Conservation (phyloP, 257 asterid genomes). For the Craterostigma plantagineum region DNA sequence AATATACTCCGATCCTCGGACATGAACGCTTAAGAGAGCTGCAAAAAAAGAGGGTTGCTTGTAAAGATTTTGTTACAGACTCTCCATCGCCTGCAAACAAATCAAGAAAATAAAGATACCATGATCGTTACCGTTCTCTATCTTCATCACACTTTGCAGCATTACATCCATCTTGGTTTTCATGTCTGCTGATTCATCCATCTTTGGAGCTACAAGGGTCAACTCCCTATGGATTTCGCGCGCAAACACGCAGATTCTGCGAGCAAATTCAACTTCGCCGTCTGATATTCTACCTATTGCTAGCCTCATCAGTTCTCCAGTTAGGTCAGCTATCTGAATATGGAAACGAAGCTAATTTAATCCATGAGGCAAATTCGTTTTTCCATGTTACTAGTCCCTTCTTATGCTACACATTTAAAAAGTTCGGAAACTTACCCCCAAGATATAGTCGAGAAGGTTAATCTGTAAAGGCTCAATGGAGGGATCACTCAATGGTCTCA, state of each 20-base stretch:
- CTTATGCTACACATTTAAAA: no score
- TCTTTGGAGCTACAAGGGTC: slow-evolving; percentile 52
- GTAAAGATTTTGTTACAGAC: neutral
- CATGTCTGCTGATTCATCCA: slow-evolving; percentile 77
- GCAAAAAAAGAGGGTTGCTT: slow-evolving; percentile 17
- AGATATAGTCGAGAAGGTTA: slow-evolving; percentile 57
- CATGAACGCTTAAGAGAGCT: slow-evolving; percentile 93
- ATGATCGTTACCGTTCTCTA: slow-evolving; percentile 54
- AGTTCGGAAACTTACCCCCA: slow-evolving; percentile 83
- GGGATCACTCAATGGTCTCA: slow-evolving; percentile 44
- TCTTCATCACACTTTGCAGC: slow-evolving; percentile 89
- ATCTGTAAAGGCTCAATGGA: slow-evolving; percentile 85
- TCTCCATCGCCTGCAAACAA: neutral
- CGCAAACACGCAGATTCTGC: slow-evolving; percentile 61
- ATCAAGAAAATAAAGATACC: slow-evolving; percentile 2
- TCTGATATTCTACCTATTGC: slow-evolving; percentile 95
- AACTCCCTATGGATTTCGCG: slow-evolving; percentile 76
- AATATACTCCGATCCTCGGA: slow-evolving; percentile 82
- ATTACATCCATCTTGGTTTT: slow-evolving; percentile 76
- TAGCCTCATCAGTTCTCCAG: slow-evolving; percentile 92
- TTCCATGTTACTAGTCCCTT: neutral
- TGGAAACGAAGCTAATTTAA: slow-evolving; percentile 9
- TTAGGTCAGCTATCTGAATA: slow-evolving; percentile 78
- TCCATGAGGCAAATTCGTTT: slow-evolving; percentile 7
- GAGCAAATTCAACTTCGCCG: slow-evolving; percentile 78